Base-by-base conservation (phyloP, 2,329 filamentous ascomycete genomes). In the Ascochyta viciae-villosae region DNA sequence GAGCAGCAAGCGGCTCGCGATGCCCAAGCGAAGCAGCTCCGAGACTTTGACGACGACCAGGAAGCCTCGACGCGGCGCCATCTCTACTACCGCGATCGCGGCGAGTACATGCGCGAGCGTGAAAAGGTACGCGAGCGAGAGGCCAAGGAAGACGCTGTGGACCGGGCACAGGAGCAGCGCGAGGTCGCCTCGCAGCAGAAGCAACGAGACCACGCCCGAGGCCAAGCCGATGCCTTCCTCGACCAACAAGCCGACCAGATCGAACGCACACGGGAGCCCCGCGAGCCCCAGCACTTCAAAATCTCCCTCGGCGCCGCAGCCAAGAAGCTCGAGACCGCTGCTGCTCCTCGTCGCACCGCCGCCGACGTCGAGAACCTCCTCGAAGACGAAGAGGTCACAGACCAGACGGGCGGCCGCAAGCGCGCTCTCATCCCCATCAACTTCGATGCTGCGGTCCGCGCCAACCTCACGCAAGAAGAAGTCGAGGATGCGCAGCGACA, bases 291-390 rank as follows among this genome's bases (percentile, higher is more conserved):
- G 70, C 64, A 65, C 29, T 96, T 98, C 84, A 98, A 96, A 76
- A 85, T 98, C 54, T 96, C 92, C 1, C 88, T 98, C 24, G 93
- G 93, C 50, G 92, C 92, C 0, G 78, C 93, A 0, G 91, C 92
- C 0, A 92, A 96, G 74, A 92, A 86, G 70, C 83, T 83, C 15
- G 83, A 83, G 50, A 78, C 85, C 50, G 82, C 82, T 6, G 78
- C 79, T 16, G 81, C 81, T 45, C 77, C 82, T 13, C 85, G 91
- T 57, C 89, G 92, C 58, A 96, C 92, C 0, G 89, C 96, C 59
- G 92, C 92, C 53, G 95, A 99, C 73, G 91, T 99, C 51, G 95
- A 98, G 80, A 92, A 92, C 29, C 82, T 99, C 0, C 82, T 99
- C 62, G 95, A 98, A 78, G 93, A 98, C 76, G 95, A 98, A 76